Evolutionary conservation across 371 early-diverging fungal species (phyloP), one percentile per base, ranked within the genome.

Genomic region (Blastocladiella emersonii): DNA sequence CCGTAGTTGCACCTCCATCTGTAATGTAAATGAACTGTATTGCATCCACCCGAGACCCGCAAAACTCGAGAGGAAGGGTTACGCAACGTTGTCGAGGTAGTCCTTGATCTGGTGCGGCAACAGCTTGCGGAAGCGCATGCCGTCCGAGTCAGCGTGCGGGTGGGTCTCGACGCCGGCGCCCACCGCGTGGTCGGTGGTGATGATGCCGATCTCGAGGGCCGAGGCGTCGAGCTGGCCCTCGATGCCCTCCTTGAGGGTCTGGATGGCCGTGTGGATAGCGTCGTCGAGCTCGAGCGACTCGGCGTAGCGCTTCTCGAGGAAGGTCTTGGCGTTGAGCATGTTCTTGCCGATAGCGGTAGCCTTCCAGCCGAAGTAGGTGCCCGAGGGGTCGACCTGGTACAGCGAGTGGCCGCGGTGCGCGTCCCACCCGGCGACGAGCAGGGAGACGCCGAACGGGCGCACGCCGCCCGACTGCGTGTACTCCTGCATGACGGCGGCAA

Each of bases 401-500:
- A 99, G 81, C 43, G 86, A 76, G 34, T 94, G 94, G 19, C 95
- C 97, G 44, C 77, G 82, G 49, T 78, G 78, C 56, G 87, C 85
- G 73, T 98, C 97, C 61, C 84, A 90, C 49, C 99, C 99, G 57
- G 93, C 94, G 68, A 99, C 81, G 64, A 99, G 76, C 63, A 99
- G 79, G 37, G 97, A 95, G 15, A 99, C 99, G 64, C 99, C 99
- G 74, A 99, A 99, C 10, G 99, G 99, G 65, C 98, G 87, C 41
- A 99, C 98, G 79, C 99, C 99, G 74, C 97, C 97, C 77, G 89
- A 87, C 77, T 98, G 98, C 48, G 98, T 98, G 70, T 87, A 98
- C 76, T 97, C 98, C 72, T 98, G 98, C 93, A 96, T 95, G 39
- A 98, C 86, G 67, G 86, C 73, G 7, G 98, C 98, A 35, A 98